A percentile compares a stretch with the other conserved stretches of the same genome.
Conservation (phyloP, 2,329 filamentous ascomycete genomes). For the Albophoma yamanashiensis region DNA sequence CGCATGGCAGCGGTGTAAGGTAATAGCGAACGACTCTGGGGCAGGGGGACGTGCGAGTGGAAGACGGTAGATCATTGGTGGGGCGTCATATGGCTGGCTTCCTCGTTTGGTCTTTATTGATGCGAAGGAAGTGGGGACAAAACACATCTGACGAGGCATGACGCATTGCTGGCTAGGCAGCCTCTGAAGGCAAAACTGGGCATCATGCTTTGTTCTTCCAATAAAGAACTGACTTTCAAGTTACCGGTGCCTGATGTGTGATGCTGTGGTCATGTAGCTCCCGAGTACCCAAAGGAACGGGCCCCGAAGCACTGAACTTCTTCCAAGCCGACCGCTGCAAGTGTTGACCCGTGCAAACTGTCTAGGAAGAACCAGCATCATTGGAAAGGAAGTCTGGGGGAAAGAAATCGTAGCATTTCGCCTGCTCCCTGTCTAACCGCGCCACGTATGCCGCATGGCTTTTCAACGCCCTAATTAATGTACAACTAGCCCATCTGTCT, state of each 20-base stretch:
- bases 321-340: background rate
- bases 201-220: slow-evolving; percentile 29
- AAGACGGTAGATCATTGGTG: slow-evolving; percentile 29
- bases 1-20: slow-evolving; percentile 4
- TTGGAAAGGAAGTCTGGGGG: background rate
- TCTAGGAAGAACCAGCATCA: background rate
- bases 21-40: slow-evolving; percentile 1
- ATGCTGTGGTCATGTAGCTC: background rate
- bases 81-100: slow-evolving; percentile 35
- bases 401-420: background rate
- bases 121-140: slow-evolving; percentile 24
- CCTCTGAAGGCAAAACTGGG: slow-evolving; percentile 24
- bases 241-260: background rate
- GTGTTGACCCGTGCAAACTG: background rate
- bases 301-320: background rate
- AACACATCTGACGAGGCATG: slow-evolving; percentile 23
- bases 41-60: background rate
- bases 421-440: background rate
- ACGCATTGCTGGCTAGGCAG: slow-evolving; percentile 26
- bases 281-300: background rate
- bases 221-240: slow-evolving; percentile 23
- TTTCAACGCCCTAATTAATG: slow-evolving; percentile 1
- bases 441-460: background rate
- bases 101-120: slow-evolving; percentile 34
- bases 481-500: background rate